Conservation (phyloP, 352 stramenopile genomes). For the Globisporangium camurandrum region DNA sequence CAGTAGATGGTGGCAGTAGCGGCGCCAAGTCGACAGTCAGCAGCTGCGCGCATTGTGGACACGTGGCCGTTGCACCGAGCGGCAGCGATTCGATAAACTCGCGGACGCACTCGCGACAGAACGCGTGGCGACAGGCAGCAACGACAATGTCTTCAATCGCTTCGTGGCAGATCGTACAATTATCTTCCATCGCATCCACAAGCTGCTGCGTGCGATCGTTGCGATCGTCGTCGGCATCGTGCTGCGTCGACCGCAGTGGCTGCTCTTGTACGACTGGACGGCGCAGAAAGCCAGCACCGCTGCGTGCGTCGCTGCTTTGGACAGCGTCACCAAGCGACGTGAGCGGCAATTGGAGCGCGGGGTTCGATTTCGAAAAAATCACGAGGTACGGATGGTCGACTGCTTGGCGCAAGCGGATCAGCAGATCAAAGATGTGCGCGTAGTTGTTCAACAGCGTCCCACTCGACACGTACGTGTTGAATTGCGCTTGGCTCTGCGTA, state of each 20-base stretch:
- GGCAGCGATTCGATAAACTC: conserved; percentile 76
- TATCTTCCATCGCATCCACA: too few species aligned
- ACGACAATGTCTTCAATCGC: conserved; percentile 84
- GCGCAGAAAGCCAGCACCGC: conserved; percentile 7
- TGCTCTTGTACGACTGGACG: conserved; percentile 53
- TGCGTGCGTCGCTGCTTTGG: too few species aligned
- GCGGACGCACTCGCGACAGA: conserved; percentile 87
- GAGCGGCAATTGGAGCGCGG: conserved; percentile 56
- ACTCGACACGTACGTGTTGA: conserved; percentile 97
- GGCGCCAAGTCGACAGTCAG: conserved; percentile 86
- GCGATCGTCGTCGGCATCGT: conserved; percentile 17
- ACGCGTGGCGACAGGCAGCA: conserved; percentile 87
- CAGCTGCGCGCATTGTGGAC: conserved; percentile 72
- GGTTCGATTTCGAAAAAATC: conserved; percentile 86
- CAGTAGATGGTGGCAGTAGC: too few species aligned
- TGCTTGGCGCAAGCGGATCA: conserved; percentile 96
- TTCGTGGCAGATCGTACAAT: conserved; percentile 93
- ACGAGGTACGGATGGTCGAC: conserved; percentile 99
- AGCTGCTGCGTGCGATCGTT: conserved; percentile 20
- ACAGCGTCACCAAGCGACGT: not conserved
- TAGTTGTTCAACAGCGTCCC: conserved; percentile 99
- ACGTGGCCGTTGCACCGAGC: conserved; percentile 45
- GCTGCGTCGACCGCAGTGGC: conserved; percentile 30
- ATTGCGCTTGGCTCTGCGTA: conserved; percentile 95
- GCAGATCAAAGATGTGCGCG: conserved; percentile 97